Percentiles rank a stretch among this genome's conserved stretches.
These are phyloP conservation scores for Cladosporium sp. DNA, from an alignment of 2,329 filamentous ascomycete species.

Conservation along the genomic window DNA sequence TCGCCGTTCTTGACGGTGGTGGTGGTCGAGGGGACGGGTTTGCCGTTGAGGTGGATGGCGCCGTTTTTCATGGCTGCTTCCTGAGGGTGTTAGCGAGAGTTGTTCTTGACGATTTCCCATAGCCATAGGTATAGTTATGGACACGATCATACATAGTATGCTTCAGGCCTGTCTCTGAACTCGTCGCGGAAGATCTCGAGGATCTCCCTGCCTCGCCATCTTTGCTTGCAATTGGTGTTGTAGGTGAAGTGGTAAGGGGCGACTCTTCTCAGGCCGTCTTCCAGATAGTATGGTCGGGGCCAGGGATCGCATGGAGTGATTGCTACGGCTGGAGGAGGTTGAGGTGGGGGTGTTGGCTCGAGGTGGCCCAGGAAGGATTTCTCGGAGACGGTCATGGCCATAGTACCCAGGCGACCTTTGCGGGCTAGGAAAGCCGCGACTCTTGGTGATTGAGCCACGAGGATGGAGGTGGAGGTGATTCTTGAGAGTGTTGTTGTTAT, in stretches of 20 bases:
- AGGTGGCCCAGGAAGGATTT: background rate
- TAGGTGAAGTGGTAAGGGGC: constrained; percentile 89
- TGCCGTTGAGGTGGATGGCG: constrained; percentile 73
- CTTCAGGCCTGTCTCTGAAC: constrained; percentile 78
- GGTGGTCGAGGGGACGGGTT: constrained; percentile 58
- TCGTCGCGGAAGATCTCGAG: constrained; percentile 87
- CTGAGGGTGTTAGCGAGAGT: constrained; percentile 36
- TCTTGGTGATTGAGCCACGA: constrained; percentile 48
- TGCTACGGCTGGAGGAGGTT: constrained; percentile 43
- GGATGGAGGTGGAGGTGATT: background rate
- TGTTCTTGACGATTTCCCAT: constrained; percentile 18
- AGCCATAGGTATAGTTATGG: too few relatives aligned
- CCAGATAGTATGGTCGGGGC: constrained; percentile 72
- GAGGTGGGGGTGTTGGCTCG: constrained; percentile 4
- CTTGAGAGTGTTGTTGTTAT: background rate
- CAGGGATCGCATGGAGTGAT: constrained; percentile 55
- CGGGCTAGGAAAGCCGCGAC: constrained; percentile 49
- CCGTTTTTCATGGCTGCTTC: constrained; percentile 74
- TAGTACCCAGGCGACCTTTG: constrained; percentile 40
- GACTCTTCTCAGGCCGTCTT: constrained; percentile 77
- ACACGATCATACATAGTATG: constrained; percentile 85
- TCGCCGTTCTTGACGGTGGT: constrained; percentile 83
- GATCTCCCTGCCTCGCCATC: constrained; percentile 78
- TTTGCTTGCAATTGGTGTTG: constrained; percentile 89
- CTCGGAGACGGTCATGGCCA: background rate